Evolutionary conservation across 192 early-diverging fungal species (phyloP), one percentile per base, ranked within the genome.

Genomic region (Entomortierella lignicola): DNA sequence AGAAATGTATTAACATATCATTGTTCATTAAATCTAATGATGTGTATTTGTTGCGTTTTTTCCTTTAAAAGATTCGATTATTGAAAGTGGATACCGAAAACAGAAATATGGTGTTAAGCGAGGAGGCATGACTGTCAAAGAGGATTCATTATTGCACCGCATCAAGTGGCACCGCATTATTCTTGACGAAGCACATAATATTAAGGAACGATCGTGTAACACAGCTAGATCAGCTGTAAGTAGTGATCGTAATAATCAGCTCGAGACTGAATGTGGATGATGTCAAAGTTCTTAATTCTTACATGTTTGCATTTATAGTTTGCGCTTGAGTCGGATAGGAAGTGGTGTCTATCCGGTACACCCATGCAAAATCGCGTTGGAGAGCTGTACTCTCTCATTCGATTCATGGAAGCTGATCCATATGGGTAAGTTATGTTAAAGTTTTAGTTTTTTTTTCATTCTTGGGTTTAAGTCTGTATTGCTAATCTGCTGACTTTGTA

Each of bases 361-460:
- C 95, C 95, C 15, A 84, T 98, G 75, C 96, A 98, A 59, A 98
- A 98, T 73, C 89, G 95, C 15, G 92, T 98, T 10, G 96, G 95
- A 42, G 96, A 98, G 82, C 84, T 98, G 30, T 98, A 94, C 74
- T 94, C 93, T 8, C 87, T 96, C 27, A 94, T 98, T 79, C 89
- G 95, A 8, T 93, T 98, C 66, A 89, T 95, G 84, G 88, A 94
- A 65, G 82, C 89, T 8, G 85, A 79, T 55, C 75, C 75, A 17
- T 79, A 52, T 55, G 75, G 75, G 82, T 86, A 80, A 26, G 37
- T 3, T 47, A 4, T 12, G 12, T 11, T 3, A 47, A 47, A 12
- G 41, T 26, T 37, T 25, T 31, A 30, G 4, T 18, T 56, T 17
- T n/a, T 20, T 55, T 5, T 27, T 60, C 30, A 27, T 10, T 4